Evolutionary conservation across 2,329 filamentous ascomycete species (phyloP).

Genomic region (Colletotrichum viniferum): DNA sequence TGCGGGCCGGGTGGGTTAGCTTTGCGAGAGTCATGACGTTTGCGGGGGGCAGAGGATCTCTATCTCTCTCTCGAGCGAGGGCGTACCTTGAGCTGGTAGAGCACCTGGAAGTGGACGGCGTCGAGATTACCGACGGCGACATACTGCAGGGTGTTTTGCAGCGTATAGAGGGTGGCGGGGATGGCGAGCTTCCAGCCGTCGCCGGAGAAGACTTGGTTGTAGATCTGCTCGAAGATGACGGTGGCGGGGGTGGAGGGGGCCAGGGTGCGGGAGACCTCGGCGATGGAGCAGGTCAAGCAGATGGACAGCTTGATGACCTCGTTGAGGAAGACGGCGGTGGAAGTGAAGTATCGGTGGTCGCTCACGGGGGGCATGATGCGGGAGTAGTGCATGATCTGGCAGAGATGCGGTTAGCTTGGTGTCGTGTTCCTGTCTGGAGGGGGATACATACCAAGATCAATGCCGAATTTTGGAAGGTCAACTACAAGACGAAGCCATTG

Average conservation of each 20-base stretch:
- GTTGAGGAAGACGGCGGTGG: conserved; percentile 91
- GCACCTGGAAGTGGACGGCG: conserved; percentile 89
- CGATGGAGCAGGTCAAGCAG: conserved; percentile 83
- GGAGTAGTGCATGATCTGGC: conserved; percentile 90
- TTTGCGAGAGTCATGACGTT: not conserved
- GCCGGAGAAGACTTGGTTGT: conserved; percentile 80
- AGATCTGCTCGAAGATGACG: conserved; percentile 79
- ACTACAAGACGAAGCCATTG: conserved; percentile 47
- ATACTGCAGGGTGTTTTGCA: conserved; percentile 95
- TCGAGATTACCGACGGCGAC: conserved; percentile 89
- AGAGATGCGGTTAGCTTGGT: conserved; percentile 1
- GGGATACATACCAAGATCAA: conserved; percentile 64
- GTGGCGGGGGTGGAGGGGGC: conserved; percentile 82
- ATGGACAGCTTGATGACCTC: conserved; percentile 90
- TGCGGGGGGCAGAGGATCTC: not conserved
- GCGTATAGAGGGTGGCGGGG: conserved; percentile 84
- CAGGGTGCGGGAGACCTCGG: conserved; percentile 80
- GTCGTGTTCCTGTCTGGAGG: not conserved
- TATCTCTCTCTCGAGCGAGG: not conserved
- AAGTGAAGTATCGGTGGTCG: conserved; percentile 89
- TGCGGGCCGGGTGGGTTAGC: conserved; percentile 28
- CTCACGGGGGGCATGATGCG: conserved; percentile 85
- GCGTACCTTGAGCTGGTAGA: conserved; percentile 86
- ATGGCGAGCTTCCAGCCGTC: conserved; percentile 96
- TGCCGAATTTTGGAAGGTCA: conserved; percentile 79